phyloP scores from a whole-genome alignment of 192 early-diverging fungal genomes.

The Rhizoclosmatium sp. region DNA sequence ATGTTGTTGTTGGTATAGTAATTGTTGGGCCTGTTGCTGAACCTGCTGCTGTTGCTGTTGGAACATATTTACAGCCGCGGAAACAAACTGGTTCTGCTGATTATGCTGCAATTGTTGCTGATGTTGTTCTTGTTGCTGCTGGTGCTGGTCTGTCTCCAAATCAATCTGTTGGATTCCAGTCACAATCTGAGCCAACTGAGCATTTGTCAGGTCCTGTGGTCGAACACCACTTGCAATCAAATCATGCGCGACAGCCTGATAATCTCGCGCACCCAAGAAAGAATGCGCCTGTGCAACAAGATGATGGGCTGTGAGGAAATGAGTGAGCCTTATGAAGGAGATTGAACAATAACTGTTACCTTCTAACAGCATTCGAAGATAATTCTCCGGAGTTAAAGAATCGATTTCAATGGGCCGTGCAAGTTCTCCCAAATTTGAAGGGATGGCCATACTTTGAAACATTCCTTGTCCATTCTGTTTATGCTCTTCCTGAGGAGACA shows the following conservation, averaged over 20 bases:
- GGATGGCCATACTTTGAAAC: constrained; percentile 19
- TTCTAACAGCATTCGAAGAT: constrained; percentile 24
- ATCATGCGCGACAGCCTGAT: constrained; percentile 3
- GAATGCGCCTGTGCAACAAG: constrained; percentile 32
- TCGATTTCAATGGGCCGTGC: constrained; percentile 25
- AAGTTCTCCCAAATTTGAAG: constrained; percentile 8
- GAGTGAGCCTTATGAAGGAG: too few relatives aligned
- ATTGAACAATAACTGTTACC: too few relatives aligned
- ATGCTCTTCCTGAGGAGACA: not conserved
- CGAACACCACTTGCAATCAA: constrained; percentile 10
- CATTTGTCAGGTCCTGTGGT: constrained; percentile 6
- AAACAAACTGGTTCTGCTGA: not conserved
- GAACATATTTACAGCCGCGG: not conserved
- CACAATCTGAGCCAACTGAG: constrained; percentile 10
- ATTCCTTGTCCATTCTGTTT: not conserved
- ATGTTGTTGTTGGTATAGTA: not conserved
- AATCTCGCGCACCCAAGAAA: constrained; percentile 13
- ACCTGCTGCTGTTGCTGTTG: constrained; percentile 22
- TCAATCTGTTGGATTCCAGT: not conserved
- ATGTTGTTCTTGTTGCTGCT: not conserved
- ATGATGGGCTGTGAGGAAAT: constrained; percentile 20
- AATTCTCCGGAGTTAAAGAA: constrained; percentile 31
- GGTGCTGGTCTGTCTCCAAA: not conserved
- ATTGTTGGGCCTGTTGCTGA: not conserved
- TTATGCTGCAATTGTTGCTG: not conserved